Percentiles rank a stretch among this genome's conserved stretches.
Evolutionary conservation across 441 rosid species (phyloP).

Genomic region (Eruca vesicaria): DNA sequence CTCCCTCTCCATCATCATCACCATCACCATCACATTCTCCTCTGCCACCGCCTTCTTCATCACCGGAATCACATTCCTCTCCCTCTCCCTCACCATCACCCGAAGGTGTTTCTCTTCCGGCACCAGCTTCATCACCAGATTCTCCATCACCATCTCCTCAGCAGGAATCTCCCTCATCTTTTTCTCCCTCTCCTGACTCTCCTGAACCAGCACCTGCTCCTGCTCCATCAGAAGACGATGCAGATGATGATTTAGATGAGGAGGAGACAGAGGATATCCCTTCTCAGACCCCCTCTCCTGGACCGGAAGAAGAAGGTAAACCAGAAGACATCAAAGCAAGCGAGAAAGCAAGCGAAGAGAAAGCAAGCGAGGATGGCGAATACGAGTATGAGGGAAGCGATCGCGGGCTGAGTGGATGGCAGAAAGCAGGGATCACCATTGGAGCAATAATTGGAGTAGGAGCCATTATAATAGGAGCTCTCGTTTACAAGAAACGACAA

Average conservation of each 20-base stretch:
- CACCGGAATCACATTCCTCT: not conserved
- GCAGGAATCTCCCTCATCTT: not conserved
- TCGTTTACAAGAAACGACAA: slow-evolving; percentile 61
- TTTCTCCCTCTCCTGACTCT: slow-evolving; percentile 1
- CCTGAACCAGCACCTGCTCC: slow-evolving; percentile 17
- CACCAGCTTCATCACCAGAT: slow-evolving; percentile 47
- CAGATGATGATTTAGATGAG: not conserved
- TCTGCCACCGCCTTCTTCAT: not conserved
- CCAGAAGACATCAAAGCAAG: slow-evolving; percentile 37
- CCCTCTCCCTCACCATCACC: not conserved
- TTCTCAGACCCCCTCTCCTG: slow-evolving; percentile 25
- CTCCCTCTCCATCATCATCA: slow-evolving; percentile 11
- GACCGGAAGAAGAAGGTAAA: slow-evolving; percentile 19
- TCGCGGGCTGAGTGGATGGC: slow-evolving; percentile 42
- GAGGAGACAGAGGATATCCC: slow-evolving; percentile 28
- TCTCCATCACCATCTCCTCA: slow-evolving; percentile 18
- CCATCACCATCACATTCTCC: not conserved
- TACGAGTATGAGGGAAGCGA: not conserved
- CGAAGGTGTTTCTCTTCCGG: slow-evolving; percentile 25
- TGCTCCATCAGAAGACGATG: slow-evolving; percentile 10
- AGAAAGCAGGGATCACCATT: slow-evolving; percentile 58
- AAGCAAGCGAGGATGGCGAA: slow-evolving; percentile 27
- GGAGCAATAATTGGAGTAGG: slow-evolving; percentile 44
- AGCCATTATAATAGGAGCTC: slow-evolving; percentile 45
- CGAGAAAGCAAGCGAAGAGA: slow-evolving; percentile 17